A percentile compares a stretch with the other conserved stretches of the same genome.
These are phyloP conservation scores for Aquilaria malaccensis DNA, from an alignment of 345 rosid genomes.

Conservation along the genomic window DNA sequence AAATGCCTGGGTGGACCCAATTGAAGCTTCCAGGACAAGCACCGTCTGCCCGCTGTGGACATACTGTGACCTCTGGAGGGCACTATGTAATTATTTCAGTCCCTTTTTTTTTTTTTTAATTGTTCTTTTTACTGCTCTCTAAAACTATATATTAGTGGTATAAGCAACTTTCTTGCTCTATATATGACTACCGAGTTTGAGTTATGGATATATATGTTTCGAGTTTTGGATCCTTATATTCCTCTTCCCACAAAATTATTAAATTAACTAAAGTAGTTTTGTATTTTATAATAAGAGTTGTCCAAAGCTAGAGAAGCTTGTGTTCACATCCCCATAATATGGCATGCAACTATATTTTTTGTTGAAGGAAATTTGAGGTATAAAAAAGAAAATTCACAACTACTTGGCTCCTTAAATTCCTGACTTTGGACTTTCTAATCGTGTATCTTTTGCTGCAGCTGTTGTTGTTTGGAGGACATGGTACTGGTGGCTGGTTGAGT, in stretches of 20 bases:
- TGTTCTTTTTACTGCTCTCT: not conserved
- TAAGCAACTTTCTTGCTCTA: not conserved
- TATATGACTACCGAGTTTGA: not conserved
- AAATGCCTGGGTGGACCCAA: slow-evolving; percentile 97
- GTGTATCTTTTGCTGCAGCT: slow-evolving; percentile 44
- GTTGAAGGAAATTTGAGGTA: no score
- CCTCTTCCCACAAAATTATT: no score
- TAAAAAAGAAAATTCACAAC: no score
- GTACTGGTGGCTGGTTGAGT: slow-evolving; percentile 98
- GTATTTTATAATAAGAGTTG: no score
- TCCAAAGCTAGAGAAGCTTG: no score
- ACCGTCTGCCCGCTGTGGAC: slow-evolving; percentile 93
- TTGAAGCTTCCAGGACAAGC: slow-evolving; percentile 99
- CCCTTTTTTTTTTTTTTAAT: slow-evolving; percentile 6
- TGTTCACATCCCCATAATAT: no score
- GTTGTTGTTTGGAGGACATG: slow-evolving; percentile 94
- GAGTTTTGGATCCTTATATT: no score
- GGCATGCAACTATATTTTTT: no score
- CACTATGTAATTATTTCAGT: slow-evolving; percentile 53
- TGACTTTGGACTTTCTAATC: not conserved
- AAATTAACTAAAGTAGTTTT: no score
- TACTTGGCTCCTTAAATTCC: not conserved
- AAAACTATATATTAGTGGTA: not conserved
- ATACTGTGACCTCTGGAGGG: slow-evolving; percentile 87
- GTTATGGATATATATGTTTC: not conserved